Evolutionary conservation across 306 rosid species (phyloP), one percentile per base, ranked within the genome.

Genomic region (Canavalia gladiata): DNA sequence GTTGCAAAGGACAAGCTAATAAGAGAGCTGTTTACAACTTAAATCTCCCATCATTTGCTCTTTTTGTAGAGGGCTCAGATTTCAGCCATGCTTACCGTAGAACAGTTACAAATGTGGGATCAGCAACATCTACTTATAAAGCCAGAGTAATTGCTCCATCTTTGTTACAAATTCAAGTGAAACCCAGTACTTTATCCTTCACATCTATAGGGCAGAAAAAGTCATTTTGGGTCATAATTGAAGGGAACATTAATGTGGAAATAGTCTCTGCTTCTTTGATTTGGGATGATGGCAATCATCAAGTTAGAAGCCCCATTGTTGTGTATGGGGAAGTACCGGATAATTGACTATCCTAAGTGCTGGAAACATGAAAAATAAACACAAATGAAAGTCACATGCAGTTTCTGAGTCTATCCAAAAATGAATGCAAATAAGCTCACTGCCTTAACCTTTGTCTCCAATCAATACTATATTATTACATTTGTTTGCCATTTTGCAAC

Each of bases 21-120:
- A 65, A 39, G 8, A 50, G 1, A 35, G 57, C 42, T 9, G 68
- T 18, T 1, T 46, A 56, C 6, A 80, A 88, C 42, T 11, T 92
- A 3, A 92, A 88, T 35, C 86, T 88, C 28, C 97, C 94, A 60
- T 82, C 92, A 2, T 78, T 88, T 51, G 84, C 90, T 2, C 54
- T 88, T 11, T 33, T 28, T 3, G 46, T 12, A 7, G 6, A 64
- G 3, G 2, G 0, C 0, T 9, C 30, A 28, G 4, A 31, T 45
- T 45, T 31, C 1, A 4, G 42, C 1, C 18, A 1, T n/a, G n/a
- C 12, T 73, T 84, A 13, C 28, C 57, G 49, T 2, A 73, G 87
- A 68, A 78, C 73, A 1, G 78, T 74, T 35, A 85, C 76, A 31
- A 75, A 86, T 9, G 81, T 77, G n/a, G 83, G 77, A n/a, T 69